Evolutionary conservation across 495 filamentous ascomycete genomes (phyloP).

Genomic region (Penicillium longicatenatum): DNA sequence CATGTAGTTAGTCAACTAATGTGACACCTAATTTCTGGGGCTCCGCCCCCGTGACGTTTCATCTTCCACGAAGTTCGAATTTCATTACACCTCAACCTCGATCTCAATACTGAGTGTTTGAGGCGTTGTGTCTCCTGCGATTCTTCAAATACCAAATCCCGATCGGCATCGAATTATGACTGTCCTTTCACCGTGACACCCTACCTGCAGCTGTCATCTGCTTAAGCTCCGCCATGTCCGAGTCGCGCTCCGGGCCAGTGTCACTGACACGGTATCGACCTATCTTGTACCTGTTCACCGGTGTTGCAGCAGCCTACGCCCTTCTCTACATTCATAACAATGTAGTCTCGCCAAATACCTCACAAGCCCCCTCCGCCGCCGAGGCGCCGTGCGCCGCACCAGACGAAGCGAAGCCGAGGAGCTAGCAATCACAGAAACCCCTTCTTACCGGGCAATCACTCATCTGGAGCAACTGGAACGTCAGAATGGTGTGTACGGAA

Average conservation of each 20-base stretch:
- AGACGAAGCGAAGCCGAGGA: conserved; percentile 37
- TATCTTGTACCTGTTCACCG: conserved; percentile 50
- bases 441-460: conserved; percentile 44
- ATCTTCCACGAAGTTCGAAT: conserved; percentile 1
- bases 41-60: conserved; percentile 8
- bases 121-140: neutral
- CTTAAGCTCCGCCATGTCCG: conserved; percentile 37
- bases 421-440: conserved; percentile 29
- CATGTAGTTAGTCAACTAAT: neutral
- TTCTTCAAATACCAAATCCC: neutral
- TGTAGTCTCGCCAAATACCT: conserved; percentile 29
- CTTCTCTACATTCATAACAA: conserved; percentile 49
- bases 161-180: conserved; percentile 11
- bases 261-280: conserved; percentile 52
- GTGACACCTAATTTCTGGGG: conserved; percentile 5
- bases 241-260: conserved; percentile 35
- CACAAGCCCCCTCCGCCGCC: conserved; percentile 44
- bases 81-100: conserved; percentile 5
- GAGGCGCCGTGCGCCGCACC: conserved; percentile 47
- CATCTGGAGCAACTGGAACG: conserved; percentile 49
- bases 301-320: conserved; percentile 51
- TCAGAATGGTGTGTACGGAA: conserved; percentile 51
- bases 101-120: neutral
- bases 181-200: conserved; percentile 18
- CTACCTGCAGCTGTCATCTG: conserved; percentile 21